These are phyloP conservation scores for Chlorella sp. DNA, from an alignment of 139 green algal species.

Conservation along the genomic window DNA sequence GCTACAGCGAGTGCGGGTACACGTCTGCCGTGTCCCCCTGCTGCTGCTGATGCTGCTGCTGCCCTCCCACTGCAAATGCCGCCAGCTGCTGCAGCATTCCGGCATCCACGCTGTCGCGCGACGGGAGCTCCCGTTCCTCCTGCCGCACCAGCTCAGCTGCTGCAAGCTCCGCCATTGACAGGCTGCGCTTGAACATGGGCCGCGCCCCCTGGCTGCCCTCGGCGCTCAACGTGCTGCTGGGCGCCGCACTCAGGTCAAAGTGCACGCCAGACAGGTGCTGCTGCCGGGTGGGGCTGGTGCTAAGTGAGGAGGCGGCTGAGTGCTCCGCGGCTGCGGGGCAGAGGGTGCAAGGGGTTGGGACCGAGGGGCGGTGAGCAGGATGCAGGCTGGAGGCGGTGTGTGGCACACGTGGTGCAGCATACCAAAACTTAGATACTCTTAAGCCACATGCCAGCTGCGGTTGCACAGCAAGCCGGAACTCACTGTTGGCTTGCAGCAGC, in stretches of 20 bases:
- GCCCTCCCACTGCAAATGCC: background rate
- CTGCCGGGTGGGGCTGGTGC: constrained; percentile 9
- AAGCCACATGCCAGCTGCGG: too few relatives aligned
- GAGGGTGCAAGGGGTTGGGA: background rate
- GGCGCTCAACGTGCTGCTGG: too few relatives aligned
- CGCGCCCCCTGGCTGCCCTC: background rate
- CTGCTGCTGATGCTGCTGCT: background rate
- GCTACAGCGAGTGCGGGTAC: background rate
- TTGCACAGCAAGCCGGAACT: too few relatives aligned
- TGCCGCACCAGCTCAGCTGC: constrained; percentile 40
- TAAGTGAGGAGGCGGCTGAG: background rate
- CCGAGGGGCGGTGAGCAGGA: background rate
- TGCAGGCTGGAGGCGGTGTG: too few relatives aligned
- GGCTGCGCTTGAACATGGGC: constrained; percentile 26
- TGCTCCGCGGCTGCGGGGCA: background rate
- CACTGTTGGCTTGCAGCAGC: constrained; percentile 1
- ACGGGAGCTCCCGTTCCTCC: background rate
- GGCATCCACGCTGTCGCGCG: background rate
- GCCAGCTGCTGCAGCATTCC: background rate
- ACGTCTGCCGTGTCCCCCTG: too few relatives aligned
- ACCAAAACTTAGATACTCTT: too few relatives aligned
- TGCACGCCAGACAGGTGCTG: background rate
- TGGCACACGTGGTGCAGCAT: too few relatives aligned
- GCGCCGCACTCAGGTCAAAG: constrained; percentile 14
- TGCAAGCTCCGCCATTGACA: constrained; percentile 46